Percentiles rank a stretch among this genome's conserved stretches.
These are phyloP conservation scores for Selaginella moellendorffii DNA, from an alignment of 75 land plant species.

Conservation along the genomic window DNA sequence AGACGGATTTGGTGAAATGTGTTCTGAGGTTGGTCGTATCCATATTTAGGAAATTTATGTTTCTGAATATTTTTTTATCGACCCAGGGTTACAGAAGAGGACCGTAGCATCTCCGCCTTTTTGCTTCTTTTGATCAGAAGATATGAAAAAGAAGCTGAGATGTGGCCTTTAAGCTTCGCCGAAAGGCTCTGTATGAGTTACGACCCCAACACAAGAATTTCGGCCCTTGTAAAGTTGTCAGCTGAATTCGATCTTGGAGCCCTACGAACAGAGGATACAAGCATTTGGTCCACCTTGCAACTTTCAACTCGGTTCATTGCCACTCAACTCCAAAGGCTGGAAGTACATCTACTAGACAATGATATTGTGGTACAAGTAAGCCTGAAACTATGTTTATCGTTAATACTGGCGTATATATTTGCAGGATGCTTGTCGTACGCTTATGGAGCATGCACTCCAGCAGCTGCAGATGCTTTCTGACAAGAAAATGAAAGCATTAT, in stretches of 20 bases:
- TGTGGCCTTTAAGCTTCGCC: conserved; percentile 16
- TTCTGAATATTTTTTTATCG: background rate
- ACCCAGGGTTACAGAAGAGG: conserved; percentile 34
- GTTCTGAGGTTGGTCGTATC: conserved; percentile 37
- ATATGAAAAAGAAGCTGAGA: background rate
- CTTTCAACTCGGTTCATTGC: background rate
- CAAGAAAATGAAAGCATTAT: conserved; percentile 11
- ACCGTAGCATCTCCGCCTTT: conserved; percentile 33
- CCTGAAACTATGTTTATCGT: background rate
- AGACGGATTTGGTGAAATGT: conserved; percentile 35
- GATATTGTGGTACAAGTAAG: background rate
- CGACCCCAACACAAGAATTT: conserved; percentile 41
- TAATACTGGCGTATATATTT: background rate
- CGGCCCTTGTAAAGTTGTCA: conserved; percentile 38
- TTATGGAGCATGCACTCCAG: conserved; percentile 50
- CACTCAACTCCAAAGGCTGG: background rate
- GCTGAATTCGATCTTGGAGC: too few species aligned
- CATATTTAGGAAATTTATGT: too few species aligned
- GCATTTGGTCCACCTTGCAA: background rate
- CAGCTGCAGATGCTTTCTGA: conserved; percentile 15
- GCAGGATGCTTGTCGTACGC: conserved; percentile 44
- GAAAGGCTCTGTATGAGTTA: conserved; percentile 36
- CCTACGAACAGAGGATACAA: background rate
- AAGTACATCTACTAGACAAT: background rate
- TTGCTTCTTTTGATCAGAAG: conserved; percentile 32